Percentiles rank a stretch among this genome's conserved stretches.
These are phyloP conservation scores for Linanthus parryae DNA, from an alignment of 148 eudicot genomes.

Conservation along the genomic window DNA sequence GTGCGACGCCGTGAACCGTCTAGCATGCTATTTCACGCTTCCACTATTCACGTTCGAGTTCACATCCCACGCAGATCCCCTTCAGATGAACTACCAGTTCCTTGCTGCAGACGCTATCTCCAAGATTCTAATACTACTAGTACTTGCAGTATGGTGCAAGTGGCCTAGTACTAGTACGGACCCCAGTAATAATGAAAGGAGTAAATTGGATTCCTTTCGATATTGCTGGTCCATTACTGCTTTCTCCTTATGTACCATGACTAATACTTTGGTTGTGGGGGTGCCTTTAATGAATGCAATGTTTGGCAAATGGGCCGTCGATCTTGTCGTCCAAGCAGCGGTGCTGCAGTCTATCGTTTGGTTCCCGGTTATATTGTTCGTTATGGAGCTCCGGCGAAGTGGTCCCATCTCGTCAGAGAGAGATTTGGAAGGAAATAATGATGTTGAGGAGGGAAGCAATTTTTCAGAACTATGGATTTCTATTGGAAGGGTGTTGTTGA, in stretches of 20 bases:
- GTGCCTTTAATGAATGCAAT: slow-evolving; percentile 60
- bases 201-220: no score
- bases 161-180: slow-evolving; percentile 72
- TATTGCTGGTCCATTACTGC: slow-evolving; percentile 76
- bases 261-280: slow-evolving; percentile 67
- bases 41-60: slow-evolving; percentile 33
- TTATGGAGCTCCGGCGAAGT: slow-evolving; percentile 52
- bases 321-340: slow-evolving; percentile 65
- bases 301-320: slow-evolving; percentile 53
- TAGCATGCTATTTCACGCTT: slow-evolving; percentile 25
- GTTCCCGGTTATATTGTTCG: slow-evolving; percentile 50
- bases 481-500: slow-evolving; percentile 46
- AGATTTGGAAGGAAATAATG: slow-evolving; percentile 31
- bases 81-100: slow-evolving; percentile 20
- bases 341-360: slow-evolving; percentile 64
- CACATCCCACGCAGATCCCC: slow-evolving; percentile 25
- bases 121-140: slow-evolving; percentile 53
- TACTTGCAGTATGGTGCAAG: slow-evolving; percentile 55
- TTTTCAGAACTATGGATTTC: slow-evolving; percentile 34
- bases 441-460: not conserved
- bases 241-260: slow-evolving; percentile 58
- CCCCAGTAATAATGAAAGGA: no score
- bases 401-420: slow-evolving; percentile 20
- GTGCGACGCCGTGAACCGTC: slow-evolving; percentile 22
- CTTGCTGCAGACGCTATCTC: slow-evolving; percentile 46